Evolutionary conservation across 345 rosid genomes (phyloP).

Genomic region (Eucalyptus tenuipes): DNA sequence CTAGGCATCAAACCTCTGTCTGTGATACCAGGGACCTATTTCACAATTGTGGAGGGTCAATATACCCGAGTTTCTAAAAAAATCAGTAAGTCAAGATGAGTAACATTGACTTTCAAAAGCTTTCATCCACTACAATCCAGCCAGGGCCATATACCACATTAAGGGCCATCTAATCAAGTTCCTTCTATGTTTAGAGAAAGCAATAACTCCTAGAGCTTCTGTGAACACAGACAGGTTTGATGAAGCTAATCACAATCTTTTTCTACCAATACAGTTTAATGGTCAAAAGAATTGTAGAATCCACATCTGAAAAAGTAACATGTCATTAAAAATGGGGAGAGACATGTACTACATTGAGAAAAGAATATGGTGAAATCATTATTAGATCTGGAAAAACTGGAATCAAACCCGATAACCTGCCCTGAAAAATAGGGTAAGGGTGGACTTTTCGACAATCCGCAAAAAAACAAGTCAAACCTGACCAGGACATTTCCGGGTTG

Average conservation of each 20-base stretch:
- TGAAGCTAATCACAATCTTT: background rate
- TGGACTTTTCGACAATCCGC: background rate
- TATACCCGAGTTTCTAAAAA: background rate
- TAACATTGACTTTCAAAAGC: background rate
- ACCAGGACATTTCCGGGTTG: background rate
- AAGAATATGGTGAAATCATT: background rate
- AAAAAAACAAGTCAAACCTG: background rate
- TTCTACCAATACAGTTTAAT: background rate
- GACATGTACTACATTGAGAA: background rate
- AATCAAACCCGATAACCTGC: background rate
- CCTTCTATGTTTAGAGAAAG: background rate
- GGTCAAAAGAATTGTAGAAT: background rate
- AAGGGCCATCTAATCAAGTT: background rate
- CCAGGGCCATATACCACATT: background rate
- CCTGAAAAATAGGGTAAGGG: background rate
- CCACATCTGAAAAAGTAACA: background rate
- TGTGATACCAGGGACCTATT: slow-evolving; percentile 84
- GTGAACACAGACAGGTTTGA: background rate
- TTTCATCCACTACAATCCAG: background rate
- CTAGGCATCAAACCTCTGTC: slow-evolving; percentile 73
- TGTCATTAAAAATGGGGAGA: background rate
- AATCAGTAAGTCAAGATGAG: background rate
- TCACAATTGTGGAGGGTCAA: background rate
- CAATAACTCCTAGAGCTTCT: background rate
- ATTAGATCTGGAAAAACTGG: background rate